These are phyloP conservation scores for Penicillium sp. DNA, from an alignment of 2,329 filamentous ascomycete genomes.

Conservation along the genomic window DNA sequence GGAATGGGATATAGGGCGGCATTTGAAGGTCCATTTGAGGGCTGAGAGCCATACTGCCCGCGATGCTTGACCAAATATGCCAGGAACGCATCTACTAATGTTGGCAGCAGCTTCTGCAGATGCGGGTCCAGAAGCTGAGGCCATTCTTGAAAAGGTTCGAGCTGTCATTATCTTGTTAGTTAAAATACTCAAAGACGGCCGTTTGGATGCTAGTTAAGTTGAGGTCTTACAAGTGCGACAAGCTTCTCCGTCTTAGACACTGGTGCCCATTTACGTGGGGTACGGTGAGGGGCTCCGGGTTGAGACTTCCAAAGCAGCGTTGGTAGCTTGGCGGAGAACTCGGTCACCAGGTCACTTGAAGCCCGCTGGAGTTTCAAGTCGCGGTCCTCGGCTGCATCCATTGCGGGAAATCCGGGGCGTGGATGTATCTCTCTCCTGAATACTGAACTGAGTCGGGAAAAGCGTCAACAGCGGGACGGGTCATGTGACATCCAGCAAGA, in stretches of 20 bases:
- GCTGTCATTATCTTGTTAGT: constrained; percentile 36
- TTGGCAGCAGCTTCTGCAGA: constrained; percentile 72
- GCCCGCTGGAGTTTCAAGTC: constrained; percentile 51
- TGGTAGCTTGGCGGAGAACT: constrained; percentile 45
- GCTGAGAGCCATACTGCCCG: constrained; percentile 41
- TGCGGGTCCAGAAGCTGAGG: constrained; percentile 89
- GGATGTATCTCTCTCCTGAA: constrained; percentile 8
- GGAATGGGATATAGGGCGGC: constrained; percentile 55
- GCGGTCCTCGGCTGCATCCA: constrained; percentile 49
- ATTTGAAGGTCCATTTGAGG: constrained; percentile 36
- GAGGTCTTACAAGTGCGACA: constrained; percentile 40
- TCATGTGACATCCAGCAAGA: constrained; percentile 21
- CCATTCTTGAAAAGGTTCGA: constrained; percentile 93
- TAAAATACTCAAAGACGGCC: not conserved
- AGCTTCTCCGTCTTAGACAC: constrained; percentile 41
- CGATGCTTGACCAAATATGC: constrained; percentile 57
- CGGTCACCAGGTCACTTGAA: constrained; percentile 46
- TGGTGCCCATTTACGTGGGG: constrained; percentile 43
- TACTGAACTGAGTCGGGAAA: constrained; percentile 15
- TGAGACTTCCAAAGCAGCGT: constrained; percentile 43
- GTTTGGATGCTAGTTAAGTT: not conserved
- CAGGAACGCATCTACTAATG: constrained; percentile 74
- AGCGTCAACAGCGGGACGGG: constrained; percentile 27
- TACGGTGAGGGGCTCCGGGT: constrained; percentile 25
- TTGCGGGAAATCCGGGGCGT: constrained; percentile 22